These are phyloP conservation scores for Diplosphaera chodatii DNA, from an alignment of 139 green algal species.

Conservation along the genomic window DNA sequence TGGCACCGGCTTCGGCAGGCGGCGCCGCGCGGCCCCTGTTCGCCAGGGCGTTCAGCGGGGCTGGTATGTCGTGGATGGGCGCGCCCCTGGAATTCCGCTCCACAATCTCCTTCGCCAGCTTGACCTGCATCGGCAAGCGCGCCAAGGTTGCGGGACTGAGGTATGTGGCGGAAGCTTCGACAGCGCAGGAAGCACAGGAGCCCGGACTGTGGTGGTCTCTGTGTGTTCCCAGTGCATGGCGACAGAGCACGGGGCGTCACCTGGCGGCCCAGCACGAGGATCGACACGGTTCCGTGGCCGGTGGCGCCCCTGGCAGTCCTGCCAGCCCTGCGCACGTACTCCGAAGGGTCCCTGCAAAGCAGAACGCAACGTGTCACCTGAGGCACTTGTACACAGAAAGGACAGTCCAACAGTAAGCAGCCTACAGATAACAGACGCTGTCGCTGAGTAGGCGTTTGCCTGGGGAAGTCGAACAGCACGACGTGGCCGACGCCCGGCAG, in stretches of 20 bases:
- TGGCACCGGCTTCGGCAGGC: too few species aligned
- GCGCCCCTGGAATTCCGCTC: slow-evolving; percentile 56
- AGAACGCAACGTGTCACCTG: too few species aligned
- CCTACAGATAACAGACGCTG: too few species aligned
- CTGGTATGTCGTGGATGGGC: slow-evolving; percentile 62
- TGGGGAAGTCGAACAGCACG: slow-evolving; percentile 94
- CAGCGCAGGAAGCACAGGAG: too few species aligned
- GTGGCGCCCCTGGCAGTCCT: slow-evolving; percentile 77
- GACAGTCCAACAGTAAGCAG: too few species aligned
- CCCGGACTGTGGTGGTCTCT: background rate
- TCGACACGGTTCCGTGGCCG: slow-evolving; percentile 63
- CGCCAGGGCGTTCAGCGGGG: background rate
- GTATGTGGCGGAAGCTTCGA: too few species aligned
- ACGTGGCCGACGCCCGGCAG: slow-evolving; percentile 59
- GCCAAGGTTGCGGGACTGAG: too few species aligned
- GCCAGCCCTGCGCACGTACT: slow-evolving; percentile 89
- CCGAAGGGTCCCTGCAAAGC: slow-evolving; percentile 89
- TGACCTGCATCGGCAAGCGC: slow-evolving; percentile 38
- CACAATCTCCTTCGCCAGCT: slow-evolving; percentile 66
- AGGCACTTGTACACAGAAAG: too few species aligned
- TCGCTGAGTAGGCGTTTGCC: too few species aligned
- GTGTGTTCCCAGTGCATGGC: background rate
- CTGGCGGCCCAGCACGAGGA: slow-evolving; percentile 82
- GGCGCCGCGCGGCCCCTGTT: too few species aligned
- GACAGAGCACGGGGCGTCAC: slow-evolving; percentile 17